Percentiles rank a stretch among this genome's conserved stretches.
These are phyloP conservation scores for Hygrocybe coccinea DNA, from an alignment of 768 basidiomycete genomes.

Conservation along the genomic window DNA sequence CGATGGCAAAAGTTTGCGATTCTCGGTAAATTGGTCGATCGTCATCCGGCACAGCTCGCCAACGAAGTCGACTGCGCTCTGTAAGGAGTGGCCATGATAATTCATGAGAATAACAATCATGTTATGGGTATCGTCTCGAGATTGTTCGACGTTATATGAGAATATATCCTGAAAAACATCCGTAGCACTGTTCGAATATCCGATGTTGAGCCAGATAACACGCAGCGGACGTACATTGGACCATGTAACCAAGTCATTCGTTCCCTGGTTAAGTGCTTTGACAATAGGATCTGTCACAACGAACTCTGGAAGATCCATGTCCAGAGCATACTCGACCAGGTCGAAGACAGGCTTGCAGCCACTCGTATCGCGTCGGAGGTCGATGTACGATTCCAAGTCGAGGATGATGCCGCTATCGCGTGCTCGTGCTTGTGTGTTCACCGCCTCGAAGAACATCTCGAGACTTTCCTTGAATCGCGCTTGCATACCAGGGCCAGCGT, in stretches of 20 bases:
- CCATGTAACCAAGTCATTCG: constrained; percentile 51
- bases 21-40: constrained; percentile 29
- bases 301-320: constrained; percentile 49
- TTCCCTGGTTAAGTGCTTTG: constrained; percentile 39
- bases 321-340: constrained; percentile 48
- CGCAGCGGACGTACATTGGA: constrained; percentile 30
- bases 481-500: constrained; percentile 6
- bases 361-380: constrained; percentile 50
- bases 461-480: constrained; percentile 37
- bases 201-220: background rate
- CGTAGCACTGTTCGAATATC: too few relatives aligned
- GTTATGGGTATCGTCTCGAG: constrained; percentile 39
- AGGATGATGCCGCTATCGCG: constrained; percentile 34
- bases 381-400: constrained; percentile 49
- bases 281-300: constrained; percentile 49
- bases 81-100: constrained; percentile 28
- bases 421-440: constrained; percentile 40
- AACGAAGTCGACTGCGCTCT: constrained; percentile 37
- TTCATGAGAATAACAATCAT: constrained; percentile 40
- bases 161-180: constrained; percentile 32
- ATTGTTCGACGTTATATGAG: constrained; percentile 39
- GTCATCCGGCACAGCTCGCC: constrained; percentile 28
- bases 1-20: constrained; percentile 28
- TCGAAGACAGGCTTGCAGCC: constrained; percentile 49
- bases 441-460: constrained; percentile 38